phyloP scores from a whole-genome alignment of 169 alveolate genomes.

The Plasmodium yoelii region DNA sequence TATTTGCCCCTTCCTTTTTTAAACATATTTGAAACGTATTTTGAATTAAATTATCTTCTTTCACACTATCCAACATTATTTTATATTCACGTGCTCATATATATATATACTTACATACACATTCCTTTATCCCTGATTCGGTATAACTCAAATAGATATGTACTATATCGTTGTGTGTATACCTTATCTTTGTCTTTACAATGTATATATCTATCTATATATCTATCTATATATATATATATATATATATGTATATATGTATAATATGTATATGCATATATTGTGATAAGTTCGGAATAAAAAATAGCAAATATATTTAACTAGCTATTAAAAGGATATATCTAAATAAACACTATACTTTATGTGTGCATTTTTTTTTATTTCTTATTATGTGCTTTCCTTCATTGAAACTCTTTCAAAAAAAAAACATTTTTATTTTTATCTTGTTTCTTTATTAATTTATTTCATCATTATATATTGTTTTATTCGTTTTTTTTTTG shows the following conservation, averaged over 20 bases:
- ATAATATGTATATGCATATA: too few species aligned
- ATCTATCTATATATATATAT: neutral
- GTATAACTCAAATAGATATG: too few species aligned
- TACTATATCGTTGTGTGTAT: neutral
- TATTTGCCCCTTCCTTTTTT: constrained; percentile 41
- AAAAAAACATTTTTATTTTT: neutral
- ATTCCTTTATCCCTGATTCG: neutral
- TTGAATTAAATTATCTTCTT: constrained; percentile 43
- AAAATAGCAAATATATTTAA: neutral
- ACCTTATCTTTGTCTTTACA: neutral
- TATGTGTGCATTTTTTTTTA: neutral
- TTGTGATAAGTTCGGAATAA: neutral
- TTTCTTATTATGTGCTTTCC: neutral
- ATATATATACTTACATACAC: neutral
- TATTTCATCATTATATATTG: neutral
- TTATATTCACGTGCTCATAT: neutral
- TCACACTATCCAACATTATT: constrained; percentile 38
- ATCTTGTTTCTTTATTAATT: neutral
- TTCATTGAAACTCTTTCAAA: neutral
- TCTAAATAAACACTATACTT: neutral
- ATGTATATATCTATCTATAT: neutral
- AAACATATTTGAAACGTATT: constrained; percentile 59
- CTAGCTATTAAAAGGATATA: neutral
- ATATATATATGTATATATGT: too few species aligned
- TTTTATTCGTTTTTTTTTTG: neutral